Evolutionary conservation across 257 asterid genomes (phyloP).

Genomic region (Fraxinus americana): DNA sequence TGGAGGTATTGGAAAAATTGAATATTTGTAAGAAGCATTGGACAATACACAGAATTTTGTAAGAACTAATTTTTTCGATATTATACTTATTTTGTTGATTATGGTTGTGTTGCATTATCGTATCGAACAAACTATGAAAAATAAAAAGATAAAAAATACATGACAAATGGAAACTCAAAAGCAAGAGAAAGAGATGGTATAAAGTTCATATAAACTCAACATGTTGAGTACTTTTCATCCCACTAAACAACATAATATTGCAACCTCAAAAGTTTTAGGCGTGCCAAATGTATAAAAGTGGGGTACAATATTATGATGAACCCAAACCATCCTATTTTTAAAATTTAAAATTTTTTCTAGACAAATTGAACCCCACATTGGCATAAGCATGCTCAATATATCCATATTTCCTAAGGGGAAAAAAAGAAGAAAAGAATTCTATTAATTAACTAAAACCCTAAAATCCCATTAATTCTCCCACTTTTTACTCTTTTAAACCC

Average conservation of each 20-base stretch:
- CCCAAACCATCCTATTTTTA: conserved; percentile 28
- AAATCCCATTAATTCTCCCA: conserved; percentile 30
- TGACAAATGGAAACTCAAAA: conserved; percentile 1
- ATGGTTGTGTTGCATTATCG: too few relatives aligned
- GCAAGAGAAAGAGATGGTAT: conserved; percentile 31
- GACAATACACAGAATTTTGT: too few relatives aligned
- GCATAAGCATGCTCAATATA: conserved; percentile 39
- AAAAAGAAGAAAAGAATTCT: conserved; percentile 29
- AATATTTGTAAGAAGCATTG: too few relatives aligned
- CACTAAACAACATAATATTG: conserved; percentile 38
- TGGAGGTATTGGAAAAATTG: neutral
- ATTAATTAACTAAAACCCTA: conserved; percentile 38
- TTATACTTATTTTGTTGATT: too few relatives aligned
- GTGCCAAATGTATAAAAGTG: conserved; percentile 69
- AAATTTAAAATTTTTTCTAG: conserved; percentile 22
- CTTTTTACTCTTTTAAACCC: conserved; percentile 36
- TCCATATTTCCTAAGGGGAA: conserved; percentile 35
- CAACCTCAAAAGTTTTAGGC: conserved; percentile 63
- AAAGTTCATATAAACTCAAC: conserved; percentile 42
- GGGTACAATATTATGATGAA: conserved; percentile 88
- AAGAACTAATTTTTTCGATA: too few relatives aligned
- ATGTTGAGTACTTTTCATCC: conserved; percentile 42
- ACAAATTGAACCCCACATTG: conserved; percentile 59
- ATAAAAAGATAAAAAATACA: neutral
- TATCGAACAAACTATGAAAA: neutral